Evolutionary conservation across 2,329 filamentous ascomycete species (phyloP).

Genomic region (Dactylellina leptospora): DNA sequence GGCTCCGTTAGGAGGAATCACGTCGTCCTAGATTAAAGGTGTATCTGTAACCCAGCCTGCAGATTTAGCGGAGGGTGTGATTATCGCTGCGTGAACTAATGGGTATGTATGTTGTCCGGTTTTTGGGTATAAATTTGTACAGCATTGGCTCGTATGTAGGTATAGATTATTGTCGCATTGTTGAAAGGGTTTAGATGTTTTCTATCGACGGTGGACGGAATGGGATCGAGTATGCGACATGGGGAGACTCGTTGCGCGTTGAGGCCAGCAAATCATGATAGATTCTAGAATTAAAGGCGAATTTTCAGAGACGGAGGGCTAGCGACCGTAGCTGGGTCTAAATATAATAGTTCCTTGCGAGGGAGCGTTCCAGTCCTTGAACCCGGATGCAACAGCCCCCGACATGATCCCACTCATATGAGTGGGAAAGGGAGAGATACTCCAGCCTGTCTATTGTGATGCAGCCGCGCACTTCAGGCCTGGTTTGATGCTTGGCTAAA

Average conservation of each 20-base stretch:
- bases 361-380: constrained; percentile 6
- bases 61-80: no score
- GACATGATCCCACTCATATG: background rate
- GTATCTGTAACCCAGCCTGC: constrained; percentile 4
- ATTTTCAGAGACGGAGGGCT: constrained; percentile 16
- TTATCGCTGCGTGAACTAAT: no score
- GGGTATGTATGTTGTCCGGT: no score
- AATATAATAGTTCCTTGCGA: constrained; percentile 50
- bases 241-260: constrained; percentile 44
- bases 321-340: constrained; percentile 24
- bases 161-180: background rate
- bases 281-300: constrained; percentile 4
- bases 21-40: constrained; percentile 7
- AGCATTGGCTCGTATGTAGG: no score
- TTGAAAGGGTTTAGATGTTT: background rate
- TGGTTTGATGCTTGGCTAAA: constrained; percentile 24
- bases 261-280: constrained; percentile 44
- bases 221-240: constrained; percentile 34
- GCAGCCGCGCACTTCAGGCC: constrained; percentile 16
- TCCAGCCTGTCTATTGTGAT: constrained; percentile 31
- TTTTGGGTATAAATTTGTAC: no score
- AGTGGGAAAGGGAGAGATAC: background rate
- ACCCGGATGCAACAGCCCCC: constrained; percentile 37
- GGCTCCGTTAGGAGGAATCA: constrained; percentile 11
- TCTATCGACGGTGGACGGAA: constrained; percentile 38